Evolutionary conservation across 2,329 filamentous ascomycete species (phyloP).

Genomic region (Colletotrichum cuscutae): DNA sequence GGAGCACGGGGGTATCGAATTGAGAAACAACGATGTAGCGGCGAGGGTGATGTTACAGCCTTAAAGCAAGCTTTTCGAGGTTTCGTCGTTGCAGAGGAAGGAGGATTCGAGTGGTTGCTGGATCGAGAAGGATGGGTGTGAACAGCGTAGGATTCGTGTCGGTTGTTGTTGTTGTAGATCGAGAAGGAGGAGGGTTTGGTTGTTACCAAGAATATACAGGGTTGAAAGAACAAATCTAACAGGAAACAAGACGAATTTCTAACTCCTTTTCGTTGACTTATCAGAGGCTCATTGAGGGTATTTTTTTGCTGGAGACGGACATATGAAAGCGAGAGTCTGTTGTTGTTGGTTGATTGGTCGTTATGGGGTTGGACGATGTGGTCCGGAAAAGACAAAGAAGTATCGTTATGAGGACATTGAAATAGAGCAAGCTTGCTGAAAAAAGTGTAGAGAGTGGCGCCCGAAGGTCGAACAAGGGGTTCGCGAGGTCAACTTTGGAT

Average conservation of each 20-base stretch:
- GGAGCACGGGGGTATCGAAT: constrained; percentile 30
- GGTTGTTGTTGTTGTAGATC: background rate
- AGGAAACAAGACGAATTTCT: constrained; percentile 37
- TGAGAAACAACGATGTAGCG: constrained; percentile 15
- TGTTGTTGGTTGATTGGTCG: constrained; percentile 32
- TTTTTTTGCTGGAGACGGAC: constrained; percentile 32
- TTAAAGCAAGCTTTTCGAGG: constrained; percentile 7
- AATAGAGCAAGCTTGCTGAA: constrained; percentile 36
- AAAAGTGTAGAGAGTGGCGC: constrained; percentile 26
- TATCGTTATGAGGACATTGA: constrained; percentile 59
- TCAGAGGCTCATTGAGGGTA: constrained; percentile 54
- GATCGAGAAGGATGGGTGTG: background rate
- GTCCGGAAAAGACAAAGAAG: constrained; percentile 42
- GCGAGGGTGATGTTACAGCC: constrained; percentile 26
- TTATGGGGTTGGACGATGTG: constrained; percentile 28
- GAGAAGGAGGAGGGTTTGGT: background rate
- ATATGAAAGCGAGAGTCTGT: constrained; percentile 36
- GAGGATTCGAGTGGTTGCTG: background rate
- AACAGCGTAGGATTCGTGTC: background rate
- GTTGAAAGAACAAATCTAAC: constrained; percentile 28
- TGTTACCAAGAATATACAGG: constrained; percentile 33
- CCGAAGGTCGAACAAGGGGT: constrained; percentile 17
- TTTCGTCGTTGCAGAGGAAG: constrained; percentile 3
- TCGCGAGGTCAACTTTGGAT: constrained; percentile 25
- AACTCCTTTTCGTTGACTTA: constrained; percentile 42